Base-by-base conservation (phyloP, 73 alveolate species). In the Symbiodinium pilosum region DNA sequence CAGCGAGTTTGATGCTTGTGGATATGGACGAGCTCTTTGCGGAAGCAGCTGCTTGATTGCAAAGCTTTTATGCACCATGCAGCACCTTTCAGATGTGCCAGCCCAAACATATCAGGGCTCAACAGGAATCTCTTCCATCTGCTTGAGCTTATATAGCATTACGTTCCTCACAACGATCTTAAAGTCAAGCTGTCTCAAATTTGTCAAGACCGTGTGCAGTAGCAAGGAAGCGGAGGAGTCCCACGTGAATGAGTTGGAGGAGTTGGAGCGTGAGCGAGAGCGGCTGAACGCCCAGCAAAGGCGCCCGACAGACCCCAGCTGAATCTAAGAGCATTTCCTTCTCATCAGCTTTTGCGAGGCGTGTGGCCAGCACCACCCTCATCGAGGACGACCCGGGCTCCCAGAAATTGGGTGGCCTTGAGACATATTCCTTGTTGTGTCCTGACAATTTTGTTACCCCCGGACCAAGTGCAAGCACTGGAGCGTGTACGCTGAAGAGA, bases 211-310 rank as follows among this genome's bases (percentile, higher is more conserved):
- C 28, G 11, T n/a, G n/a, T n/a, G n/a, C n/a, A n/a, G n/a, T n/a
- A n/a, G 38, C 51, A 24, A 88, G 95, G 95, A 56, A 59, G 95
- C 95, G 24, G 95, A 88, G 86, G 95, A 88, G 68, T 30, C 42
- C 28, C 95, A 88, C 38, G 44, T 88, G 42, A 32, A 26, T 32
- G 95, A 88, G 39, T 39, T 88, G 85, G 94, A 87, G n/a, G n/a
- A n/a, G n/a, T n/a, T n/a, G n/a, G n/a, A n/a, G n/a, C n/a, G n/a
- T n/a, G n/a, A n/a, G 39, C 85, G 95, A 26, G 95, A 88, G 24
- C 95, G 95, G 6, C 69, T 88, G 47, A 88, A 88, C 73, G 59
- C 41, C 86, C 86, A 88, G 95, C 95, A 88, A 43, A 59, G 95
- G 95, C 56, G 36, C 36, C 3, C n/a, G 44, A 34, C 43, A 28